These are phyloP conservation scores for Dryadomyces quercivorus DNA, from an alignment of 2,329 filamentous ascomycete genomes.

Conservation along the genomic window DNA sequence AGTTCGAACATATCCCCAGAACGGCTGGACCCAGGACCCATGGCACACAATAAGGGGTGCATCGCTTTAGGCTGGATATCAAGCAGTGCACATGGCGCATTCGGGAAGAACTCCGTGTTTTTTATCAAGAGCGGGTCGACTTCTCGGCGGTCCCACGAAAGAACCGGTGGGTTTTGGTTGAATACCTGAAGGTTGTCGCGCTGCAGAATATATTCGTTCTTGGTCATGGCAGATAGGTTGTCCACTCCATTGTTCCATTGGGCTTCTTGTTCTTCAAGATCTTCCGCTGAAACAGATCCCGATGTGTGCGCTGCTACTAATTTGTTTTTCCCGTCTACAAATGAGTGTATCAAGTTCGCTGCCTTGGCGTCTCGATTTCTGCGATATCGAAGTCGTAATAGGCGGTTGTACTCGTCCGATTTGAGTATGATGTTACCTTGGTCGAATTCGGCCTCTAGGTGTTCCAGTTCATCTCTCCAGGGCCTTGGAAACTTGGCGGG, in stretches of 20 bases:
- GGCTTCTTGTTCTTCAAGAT: not conserved
- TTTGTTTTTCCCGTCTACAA: slow-evolving; percentile 22
- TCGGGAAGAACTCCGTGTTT: slow-evolving; percentile 55
- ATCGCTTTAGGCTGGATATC: slow-evolving; percentile 52
- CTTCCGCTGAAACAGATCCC: not conserved
- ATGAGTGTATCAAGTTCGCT: slow-evolving; percentile 9
- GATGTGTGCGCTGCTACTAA: slow-evolving; percentile 13
- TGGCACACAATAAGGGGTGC: slow-evolving; percentile 33
- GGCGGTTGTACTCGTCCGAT: slow-evolving; percentile 1
- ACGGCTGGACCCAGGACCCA: slow-evolving; percentile 26
- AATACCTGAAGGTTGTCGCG: slow-evolving; percentile 44
- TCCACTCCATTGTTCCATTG: slow-evolving; percentile 8
- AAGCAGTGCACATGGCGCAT: slow-evolving; percentile 42
- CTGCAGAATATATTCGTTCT: slow-evolving; percentile 15
- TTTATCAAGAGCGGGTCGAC: slow-evolving; percentile 55
- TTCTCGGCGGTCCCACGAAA: slow-evolving; percentile 58
- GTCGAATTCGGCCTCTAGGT: slow-evolving; percentile 21
- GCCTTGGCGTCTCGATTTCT: slow-evolving; percentile 9
- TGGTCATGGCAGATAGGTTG: slow-evolving; percentile 6
- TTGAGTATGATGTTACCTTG: slow-evolving; percentile 6
- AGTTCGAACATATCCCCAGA: slow-evolving; percentile 40
- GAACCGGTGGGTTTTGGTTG: slow-evolving; percentile 33
- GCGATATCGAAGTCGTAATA: slow-evolving; percentile 10
- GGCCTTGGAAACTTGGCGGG: slow-evolving; percentile 21
- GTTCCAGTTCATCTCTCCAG: slow-evolving; percentile 28